Evolutionary conservation across 371 early-diverging fungal genomes (phyloP).

Genomic region (Apophysomyces ossiformis): DNA sequence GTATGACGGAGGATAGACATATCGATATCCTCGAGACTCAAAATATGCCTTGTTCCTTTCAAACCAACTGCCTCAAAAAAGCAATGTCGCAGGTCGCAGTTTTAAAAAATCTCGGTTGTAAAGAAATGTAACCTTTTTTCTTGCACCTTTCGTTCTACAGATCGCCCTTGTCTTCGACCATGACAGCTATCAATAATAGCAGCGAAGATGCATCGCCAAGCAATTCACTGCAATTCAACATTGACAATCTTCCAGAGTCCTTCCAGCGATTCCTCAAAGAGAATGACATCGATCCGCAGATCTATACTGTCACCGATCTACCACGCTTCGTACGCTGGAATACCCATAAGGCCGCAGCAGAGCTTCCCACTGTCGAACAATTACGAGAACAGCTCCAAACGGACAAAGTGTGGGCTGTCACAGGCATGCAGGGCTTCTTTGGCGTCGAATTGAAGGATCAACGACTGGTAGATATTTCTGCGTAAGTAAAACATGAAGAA

Average conservation of each 20-base stretch:
- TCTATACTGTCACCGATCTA: conserved; percentile 62
- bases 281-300: conserved; percentile 68
- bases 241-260: conserved; percentile 54
- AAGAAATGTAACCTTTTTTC: no score
- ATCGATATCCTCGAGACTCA: no score
- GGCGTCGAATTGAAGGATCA: conserved; percentile 29
- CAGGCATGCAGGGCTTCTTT: conserved; percentile 38
- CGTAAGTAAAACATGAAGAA: conserved; percentile 25
- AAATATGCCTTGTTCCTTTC: no score
- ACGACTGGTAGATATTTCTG: conserved; percentile 48
- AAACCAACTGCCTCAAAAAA: no score
- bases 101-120: no score
- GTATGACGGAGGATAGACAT: no score
- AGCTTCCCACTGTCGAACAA: conserved; percentile 44
- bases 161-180: no score
- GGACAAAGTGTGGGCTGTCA: conserved; percentile 35
- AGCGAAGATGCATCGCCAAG: no score
- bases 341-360: conserved; percentile 41
- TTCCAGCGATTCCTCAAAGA: conserved; percentile 64
- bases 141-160: no score
- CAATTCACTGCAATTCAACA: conserved; percentile 30
- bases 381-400: conserved; percentile 49
- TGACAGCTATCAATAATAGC: no score
- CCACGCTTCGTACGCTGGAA: conserved; percentile 79
- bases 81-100: no score